Evolutionary conservation across 1,284 basidiomycete genomes (phyloP).

Genomic region (Ustilago bromivora): DNA sequence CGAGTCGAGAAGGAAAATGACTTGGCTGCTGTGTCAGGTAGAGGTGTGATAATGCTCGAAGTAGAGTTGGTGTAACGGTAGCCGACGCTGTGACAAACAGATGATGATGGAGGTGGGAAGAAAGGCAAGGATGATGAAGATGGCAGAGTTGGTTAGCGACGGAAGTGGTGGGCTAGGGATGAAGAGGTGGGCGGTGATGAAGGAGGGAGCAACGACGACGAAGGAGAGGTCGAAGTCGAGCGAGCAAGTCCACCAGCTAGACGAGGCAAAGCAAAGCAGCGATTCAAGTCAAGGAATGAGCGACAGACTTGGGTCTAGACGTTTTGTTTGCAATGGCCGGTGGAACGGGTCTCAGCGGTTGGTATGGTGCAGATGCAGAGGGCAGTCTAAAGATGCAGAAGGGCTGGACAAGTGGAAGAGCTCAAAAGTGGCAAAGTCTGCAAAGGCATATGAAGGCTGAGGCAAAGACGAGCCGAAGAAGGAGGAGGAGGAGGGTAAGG

Average conservation of each 20-base stretch:
- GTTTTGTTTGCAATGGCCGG: constrained; percentile 3
- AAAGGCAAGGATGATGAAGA: background rate
- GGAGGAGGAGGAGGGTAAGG: background rate
- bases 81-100: background rate
- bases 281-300: background rate
- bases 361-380: constrained; percentile 3
- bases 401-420: background rate
- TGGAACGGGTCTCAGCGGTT: constrained; percentile 1
- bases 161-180: background rate
- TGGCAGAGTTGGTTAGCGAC: background rate
- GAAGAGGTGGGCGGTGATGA: constrained; percentile 3
- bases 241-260: background rate
- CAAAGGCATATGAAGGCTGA: background rate
- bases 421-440: background rate
- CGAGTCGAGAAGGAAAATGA: background rate
- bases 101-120: background rate
- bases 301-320: constrained; percentile 13
- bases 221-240: background rate
- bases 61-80: background rate
- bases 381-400: background rate
- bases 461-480: background rate
- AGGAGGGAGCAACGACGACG: background rate
- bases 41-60: background rate
- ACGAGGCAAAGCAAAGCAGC: background rate
- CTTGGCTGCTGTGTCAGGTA: background rate